Conservation (phyloP, 75 land plant species). For the Azolla pinnata region DNA sequence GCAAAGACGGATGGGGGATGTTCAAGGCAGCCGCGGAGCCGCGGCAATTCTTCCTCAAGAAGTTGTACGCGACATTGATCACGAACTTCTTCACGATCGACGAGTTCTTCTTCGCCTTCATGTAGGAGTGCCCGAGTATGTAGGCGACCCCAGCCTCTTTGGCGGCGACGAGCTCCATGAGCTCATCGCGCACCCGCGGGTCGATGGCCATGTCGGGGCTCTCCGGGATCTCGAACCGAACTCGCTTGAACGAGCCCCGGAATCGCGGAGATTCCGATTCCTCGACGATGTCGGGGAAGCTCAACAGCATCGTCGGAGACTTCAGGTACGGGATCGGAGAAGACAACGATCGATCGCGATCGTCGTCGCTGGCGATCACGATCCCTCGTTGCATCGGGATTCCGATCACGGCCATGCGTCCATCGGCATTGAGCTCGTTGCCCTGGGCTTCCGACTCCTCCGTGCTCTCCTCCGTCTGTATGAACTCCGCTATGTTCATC, state of each 20-base stretch:
- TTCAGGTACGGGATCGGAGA: constrained; percentile 40
- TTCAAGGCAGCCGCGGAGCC: constrained; percentile 43
- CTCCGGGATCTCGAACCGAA: constrained; percentile 33
- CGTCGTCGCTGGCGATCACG: not conserved
- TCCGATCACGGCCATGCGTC: constrained; percentile 39
- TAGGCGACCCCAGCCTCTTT: constrained; percentile 50
- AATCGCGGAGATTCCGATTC: constrained; percentile 38
- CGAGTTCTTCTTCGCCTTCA: constrained; percentile 48
- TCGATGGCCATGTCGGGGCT: constrained; percentile 23
- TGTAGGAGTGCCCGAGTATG: constrained; percentile 52
- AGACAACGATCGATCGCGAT: constrained; percentile 2
- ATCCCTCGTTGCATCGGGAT: constrained; percentile 13
- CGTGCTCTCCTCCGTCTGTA: constrained; percentile 26
- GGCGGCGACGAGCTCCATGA: constrained; percentile 36
- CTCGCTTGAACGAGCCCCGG: constrained; percentile 16
- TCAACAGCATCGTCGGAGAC: constrained; percentile 36
- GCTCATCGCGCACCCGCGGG: constrained; percentile 31
- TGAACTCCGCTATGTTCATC: constrained; percentile 36
- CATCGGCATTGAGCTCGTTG: constrained; percentile 29
- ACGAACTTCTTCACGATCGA: constrained; percentile 39
- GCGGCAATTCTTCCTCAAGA: constrained; percentile 51
- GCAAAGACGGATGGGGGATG: constrained; percentile 42
- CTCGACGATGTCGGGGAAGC: constrained; percentile 38
- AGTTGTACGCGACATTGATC: constrained; percentile 38
- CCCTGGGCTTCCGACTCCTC: constrained; percentile 9